Base-by-base conservation (phyloP, 768 basidiomycete species). In the Suillus fuscotomentosus region DNA sequence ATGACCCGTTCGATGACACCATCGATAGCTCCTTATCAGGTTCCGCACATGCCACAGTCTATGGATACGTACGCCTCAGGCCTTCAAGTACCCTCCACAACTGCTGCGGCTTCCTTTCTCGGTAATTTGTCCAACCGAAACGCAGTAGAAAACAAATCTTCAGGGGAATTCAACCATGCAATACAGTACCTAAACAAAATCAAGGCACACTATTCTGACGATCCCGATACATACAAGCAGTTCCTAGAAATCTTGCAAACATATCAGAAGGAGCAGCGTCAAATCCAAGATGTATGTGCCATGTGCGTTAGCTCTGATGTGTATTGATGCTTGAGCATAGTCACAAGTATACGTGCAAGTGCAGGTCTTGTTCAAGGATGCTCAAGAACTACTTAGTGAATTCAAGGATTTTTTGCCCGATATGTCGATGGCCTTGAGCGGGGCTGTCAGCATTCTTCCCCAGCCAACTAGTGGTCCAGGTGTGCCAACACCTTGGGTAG, bases 151-250 rank as follows among this genome's bases (percentile, higher is more conserved):
- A 78, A 80, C 66, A 85, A 84, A 61, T 81, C 84, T 14, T 74
- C 82, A 13, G 85, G 82, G 65, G 90, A 98, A 72, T 97, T 95
- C 80, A 90, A 91, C 75, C 90, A 97, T 71, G 97, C 97, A 15
- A 99, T 99, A 67, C 88, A 94, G 70, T 99, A 96, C 75, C 88
- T 99, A 70, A 98, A 97, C 85, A 97, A 96, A 82, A 99, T 99
- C 82, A 99, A 99, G 79, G 88, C 88, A 20, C 88, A 95, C 24
- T 99, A 90, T 76, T 78, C 86, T 13, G 88, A 91, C 68, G 95
- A 97, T 65, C 88, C 91, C n/a, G 94, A 95, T 70, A 95, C 91
- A 39, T 95, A 95, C 78, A 94, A 94, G 76, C 88, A 91, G 71
- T 95, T 95, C 72, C 78, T 95, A 69, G 93, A 95, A 78, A 92